These are phyloP conservation scores for Punica granatum DNA, from an alignment of 345 rosid species.

Conservation along the genomic window DNA sequence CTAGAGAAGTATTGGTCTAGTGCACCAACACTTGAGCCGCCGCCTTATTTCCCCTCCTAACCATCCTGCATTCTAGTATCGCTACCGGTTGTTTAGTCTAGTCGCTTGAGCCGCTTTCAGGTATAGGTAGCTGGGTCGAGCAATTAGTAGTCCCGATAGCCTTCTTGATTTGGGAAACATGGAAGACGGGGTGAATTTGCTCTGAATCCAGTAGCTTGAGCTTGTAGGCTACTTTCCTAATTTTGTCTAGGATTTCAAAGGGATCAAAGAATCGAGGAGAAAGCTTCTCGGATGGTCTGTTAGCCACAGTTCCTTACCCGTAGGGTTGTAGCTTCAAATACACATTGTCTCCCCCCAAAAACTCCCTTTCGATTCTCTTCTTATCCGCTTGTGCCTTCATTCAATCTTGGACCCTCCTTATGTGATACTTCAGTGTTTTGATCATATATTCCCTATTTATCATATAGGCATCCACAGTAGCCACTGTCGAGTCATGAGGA, in stretches of 20 bases:
- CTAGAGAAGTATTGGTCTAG: no score
- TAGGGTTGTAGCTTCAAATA: no score
- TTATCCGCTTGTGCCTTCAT: no score
- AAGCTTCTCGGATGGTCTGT: no score
- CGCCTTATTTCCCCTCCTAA: no score
- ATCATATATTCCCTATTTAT: neutral
- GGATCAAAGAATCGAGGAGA: neutral
- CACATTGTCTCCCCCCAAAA: neutral
- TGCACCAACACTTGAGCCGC: no score
- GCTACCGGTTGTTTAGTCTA: neutral
- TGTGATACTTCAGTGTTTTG: neutral
- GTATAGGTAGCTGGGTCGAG: neutral
- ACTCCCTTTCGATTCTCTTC: neutral
- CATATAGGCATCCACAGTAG: neutral
- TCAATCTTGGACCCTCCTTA: neutral
- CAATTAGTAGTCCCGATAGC: neutral
- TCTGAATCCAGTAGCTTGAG: neutral
- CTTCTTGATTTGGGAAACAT: neutral
- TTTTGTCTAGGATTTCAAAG: no score
- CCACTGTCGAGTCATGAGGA: neutral
- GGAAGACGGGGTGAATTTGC: neutral
- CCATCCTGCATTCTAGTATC: neutral
- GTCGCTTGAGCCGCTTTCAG: no score
- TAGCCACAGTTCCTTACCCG: no score
- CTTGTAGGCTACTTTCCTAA: no score